A percentile compares a stretch with the other conserved stretches of the same genome.
Evolutionary conservation across 2,329 filamentous ascomycete genomes (phyloP).

Genomic region (Fusarium paranaense): DNA sequence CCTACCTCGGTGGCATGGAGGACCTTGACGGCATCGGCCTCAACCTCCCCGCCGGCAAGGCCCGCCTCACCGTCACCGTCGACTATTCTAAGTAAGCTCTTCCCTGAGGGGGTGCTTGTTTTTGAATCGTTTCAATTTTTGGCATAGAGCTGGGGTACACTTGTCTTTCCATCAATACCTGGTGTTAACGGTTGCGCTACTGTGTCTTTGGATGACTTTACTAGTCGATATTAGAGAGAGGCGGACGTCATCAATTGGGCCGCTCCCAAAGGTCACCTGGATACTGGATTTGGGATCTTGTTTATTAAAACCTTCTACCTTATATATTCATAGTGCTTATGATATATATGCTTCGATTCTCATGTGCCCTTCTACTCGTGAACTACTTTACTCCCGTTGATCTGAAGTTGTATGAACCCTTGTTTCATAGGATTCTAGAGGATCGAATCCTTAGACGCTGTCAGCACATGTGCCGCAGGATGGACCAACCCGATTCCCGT

Average conservation of each 20-base stretch:
- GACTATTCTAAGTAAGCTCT: conserved; percentile 39
- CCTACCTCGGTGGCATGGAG: conserved; percentile 54
- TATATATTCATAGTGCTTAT: conserved; percentile 38
- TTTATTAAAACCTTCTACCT: conserved; percentile 26
- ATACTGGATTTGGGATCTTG: conserved; percentile 36
- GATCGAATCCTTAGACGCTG: not conserved
- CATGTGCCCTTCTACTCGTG: not conserved
- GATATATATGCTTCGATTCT: conserved; percentile 43
- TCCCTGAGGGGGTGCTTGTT: conserved; percentile 17
- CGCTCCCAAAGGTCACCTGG: conserved; percentile 14
- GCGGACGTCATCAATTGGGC: not conserved
- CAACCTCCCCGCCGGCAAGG: conserved; percentile 49
- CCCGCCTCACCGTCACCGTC: conserved; percentile 48
- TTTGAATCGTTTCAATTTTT: conserved; percentile 14
- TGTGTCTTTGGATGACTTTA: conserved; percentile 22
- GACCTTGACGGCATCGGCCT: conserved; percentile 54
- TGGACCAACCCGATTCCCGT: not conserved
- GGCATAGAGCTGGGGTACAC: conserved; percentile 23
- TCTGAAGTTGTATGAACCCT: not conserved
- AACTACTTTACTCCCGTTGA: not conserved
- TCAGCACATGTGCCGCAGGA: not conserved
- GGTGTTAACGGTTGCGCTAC: conserved; percentile 39
- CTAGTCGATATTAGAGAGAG: not conserved
- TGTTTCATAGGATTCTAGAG: not conserved
- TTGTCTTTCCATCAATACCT: conserved; percentile 34